phyloP scores from a whole-genome alignment of 2,329 filamentous ascomycete species.

The Aspergillus proliferans region DNA sequence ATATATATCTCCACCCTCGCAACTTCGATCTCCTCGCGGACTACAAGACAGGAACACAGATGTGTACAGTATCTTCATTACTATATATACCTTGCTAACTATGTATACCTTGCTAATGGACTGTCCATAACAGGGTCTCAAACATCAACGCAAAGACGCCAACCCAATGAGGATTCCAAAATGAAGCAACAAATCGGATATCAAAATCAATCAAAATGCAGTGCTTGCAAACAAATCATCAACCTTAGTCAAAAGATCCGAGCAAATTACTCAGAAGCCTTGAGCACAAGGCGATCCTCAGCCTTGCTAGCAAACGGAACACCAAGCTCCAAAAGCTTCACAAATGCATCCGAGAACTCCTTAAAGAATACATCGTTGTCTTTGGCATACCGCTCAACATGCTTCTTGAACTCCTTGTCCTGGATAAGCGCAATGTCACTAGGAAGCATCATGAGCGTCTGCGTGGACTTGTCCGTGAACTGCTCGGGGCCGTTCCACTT shows the following conservation, averaged over 20 bases:
- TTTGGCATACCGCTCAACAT: slow-evolving; percentile 82
- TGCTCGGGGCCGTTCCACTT: slow-evolving; percentile 91
- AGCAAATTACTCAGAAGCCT: slow-evolving; percentile 44
- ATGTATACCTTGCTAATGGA: not conserved
- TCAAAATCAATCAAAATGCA: slow-evolving; percentile 12
- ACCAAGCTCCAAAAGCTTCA: slow-evolving; percentile 86
- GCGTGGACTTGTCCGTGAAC: slow-evolving; percentile 80
- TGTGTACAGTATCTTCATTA: not conserved
- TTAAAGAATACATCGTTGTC: slow-evolving; percentile 89
- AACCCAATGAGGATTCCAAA: slow-evolving; percentile 1
- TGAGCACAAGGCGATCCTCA: slow-evolving; percentile 57
- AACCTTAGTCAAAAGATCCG: slow-evolving; percentile 6
- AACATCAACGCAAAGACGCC: not conserved
- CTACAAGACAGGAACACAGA: no score
- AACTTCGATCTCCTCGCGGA: no score
- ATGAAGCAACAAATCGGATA: slow-evolving; percentile 14
- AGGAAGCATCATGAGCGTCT: slow-evolving; percentile 95
- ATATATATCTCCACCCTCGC: no score
- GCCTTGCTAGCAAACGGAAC: slow-evolving; percentile 74
- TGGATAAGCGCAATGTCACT: slow-evolving; percentile 80
- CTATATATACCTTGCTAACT: not conserved
- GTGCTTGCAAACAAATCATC: slow-evolving; percentile 7
- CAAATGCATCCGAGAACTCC: slow-evolving; percentile 74
- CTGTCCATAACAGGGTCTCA: not conserved
- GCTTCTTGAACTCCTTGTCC: slow-evolving; percentile 78